A percentile compares a stretch with the other conserved stretches of the same genome.
Conservation (phyloP, 345 rosid genomes). For the Orychophragmus violaceus region DNA sequence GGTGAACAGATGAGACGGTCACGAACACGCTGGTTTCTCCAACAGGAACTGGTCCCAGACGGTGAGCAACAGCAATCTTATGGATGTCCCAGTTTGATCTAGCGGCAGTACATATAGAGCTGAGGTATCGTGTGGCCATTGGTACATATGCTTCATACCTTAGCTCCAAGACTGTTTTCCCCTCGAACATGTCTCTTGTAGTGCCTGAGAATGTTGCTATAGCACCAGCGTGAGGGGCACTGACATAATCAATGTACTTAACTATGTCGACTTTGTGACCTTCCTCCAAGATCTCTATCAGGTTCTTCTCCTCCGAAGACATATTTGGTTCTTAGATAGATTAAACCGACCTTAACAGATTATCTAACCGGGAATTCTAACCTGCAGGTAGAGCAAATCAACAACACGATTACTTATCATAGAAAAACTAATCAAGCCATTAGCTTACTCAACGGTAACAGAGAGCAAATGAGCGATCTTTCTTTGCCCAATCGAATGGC, state of each 20-base stretch:
- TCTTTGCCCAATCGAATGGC: background rate
- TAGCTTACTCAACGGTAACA: background rate
- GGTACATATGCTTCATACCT: slow-evolving; percentile 83
- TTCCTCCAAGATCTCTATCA: slow-evolving; percentile 64
- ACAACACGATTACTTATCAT: background rate
- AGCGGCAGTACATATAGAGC: slow-evolving; percentile 52
- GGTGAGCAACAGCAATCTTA: slow-evolving; percentile 67
- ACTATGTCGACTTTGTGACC: slow-evolving; percentile 42
- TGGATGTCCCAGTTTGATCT: slow-evolving; percentile 68
- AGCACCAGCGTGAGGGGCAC: slow-evolving; percentile 70
- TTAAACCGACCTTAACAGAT: background rate
- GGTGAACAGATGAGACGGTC: slow-evolving; percentile 78
- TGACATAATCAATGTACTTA: slow-evolving; percentile 52
- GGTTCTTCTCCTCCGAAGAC: slow-evolving; percentile 51
- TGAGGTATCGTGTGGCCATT: slow-evolving; percentile 69
- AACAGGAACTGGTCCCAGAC: slow-evolving; percentile 77
- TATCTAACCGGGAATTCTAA: background rate
- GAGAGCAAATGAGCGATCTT: background rate
- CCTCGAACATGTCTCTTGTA: slow-evolving; percentile 70
- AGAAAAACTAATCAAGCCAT: background rate
- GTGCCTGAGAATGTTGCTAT: slow-evolving; percentile 75
- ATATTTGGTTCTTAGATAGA: slow-evolving; percentile 16
- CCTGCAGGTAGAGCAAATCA: slow-evolving; percentile 3
- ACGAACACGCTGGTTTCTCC: slow-evolving; percentile 84
- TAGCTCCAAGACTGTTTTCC: slow-evolving; percentile 70